These are phyloP conservation scores for Rosa lucieae DNA, from an alignment of 306 rosid species.

Conservation along the genomic window DNA sequence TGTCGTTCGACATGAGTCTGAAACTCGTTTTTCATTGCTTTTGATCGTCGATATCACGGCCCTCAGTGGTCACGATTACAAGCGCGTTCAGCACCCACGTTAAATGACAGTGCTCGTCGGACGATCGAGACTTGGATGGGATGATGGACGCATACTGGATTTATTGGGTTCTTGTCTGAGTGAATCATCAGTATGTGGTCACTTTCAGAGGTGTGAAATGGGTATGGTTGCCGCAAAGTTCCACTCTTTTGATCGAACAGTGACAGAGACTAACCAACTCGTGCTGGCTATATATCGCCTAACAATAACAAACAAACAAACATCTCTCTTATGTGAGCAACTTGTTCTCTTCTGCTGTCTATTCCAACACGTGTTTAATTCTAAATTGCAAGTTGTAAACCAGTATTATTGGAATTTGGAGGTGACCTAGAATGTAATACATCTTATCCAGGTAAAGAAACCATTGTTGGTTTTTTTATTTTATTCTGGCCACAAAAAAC, in stretches of 20 bases:
- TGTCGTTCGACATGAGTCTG: not conserved
- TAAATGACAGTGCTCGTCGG: not conserved
- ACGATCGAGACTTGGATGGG: not conserved
- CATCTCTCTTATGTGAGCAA: not conserved
- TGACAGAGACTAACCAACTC: slow-evolving; percentile 17
- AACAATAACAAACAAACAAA: not conserved
- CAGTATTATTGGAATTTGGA: not conserved
- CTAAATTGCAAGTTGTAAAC: not conserved
- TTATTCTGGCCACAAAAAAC: too few relatives aligned
- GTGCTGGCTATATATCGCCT: not conserved
- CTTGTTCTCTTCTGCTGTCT: not conserved
- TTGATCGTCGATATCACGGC: too few relatives aligned
- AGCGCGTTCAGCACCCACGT: not conserved
- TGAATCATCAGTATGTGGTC: not conserved
- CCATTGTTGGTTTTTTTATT: not conserved
- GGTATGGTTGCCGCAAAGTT: not conserved
- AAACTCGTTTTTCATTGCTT: not conserved
- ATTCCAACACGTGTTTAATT: not conserved
- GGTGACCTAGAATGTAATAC: not conserved
- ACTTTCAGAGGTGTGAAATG: slow-evolving; percentile 6
- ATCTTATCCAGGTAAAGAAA: not conserved
- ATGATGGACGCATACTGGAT: not conserved
- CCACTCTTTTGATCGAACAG: not conserved
- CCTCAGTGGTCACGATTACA: too few relatives aligned
- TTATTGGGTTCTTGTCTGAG: not conserved